Base-by-base conservation (phyloP, 2,329 filamentous ascomycete genomes). In the Verticillium longisporum region DNA sequence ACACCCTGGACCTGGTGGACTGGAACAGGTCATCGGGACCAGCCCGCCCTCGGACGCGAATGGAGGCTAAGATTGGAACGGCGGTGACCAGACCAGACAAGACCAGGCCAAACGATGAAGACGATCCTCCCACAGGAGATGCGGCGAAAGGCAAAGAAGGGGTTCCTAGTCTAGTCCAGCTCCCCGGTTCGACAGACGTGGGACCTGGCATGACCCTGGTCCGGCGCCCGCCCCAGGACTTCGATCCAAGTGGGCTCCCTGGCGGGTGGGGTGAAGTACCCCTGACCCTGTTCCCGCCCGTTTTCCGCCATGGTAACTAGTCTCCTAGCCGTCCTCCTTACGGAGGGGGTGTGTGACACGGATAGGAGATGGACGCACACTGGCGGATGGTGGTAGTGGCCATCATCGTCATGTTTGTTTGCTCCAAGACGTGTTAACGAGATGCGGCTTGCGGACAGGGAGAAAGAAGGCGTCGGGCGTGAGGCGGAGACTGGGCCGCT, bases 31-130 rank as follows among this genome's bases (percentile, higher is more conserved):
- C 63, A 61, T 58, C 58, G 60, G 64, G 60, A 65, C 61, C 60
- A 54, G 56, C 50, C 62, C 62, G 56, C 55, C 60, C 14, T 59
- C 58, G 59, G 62, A 65, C 61, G 58, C 60, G 64, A 65, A 62
- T 64, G 61, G 60, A 45, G 64, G 62, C 58, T 64, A 62, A 66
- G 64, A 64, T 65, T 66, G 61, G 64, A 66, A 66, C 61, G 61
- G 64, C 64, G 64, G 64, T 66, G 64, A 66, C 64, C 61, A 62
- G 63, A 55, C 59, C 59, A 50, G 41, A 41, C 37, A 13, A 41
- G 38, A 65, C 61, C 64, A 59, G 60, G 59, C 63, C 61, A 65
- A 65, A 64, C 58, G 57, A 64, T 63, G 61, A 60, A 66, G 64
- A 63, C 62, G 63, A 66, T 66, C 60, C 63, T 65, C 60, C 60